A percentile compares a stretch with the other conserved stretches of the same genome.
Conservation (phyloP, 768 basidiomycete genomes). For the Pholiota microspora region DNA sequence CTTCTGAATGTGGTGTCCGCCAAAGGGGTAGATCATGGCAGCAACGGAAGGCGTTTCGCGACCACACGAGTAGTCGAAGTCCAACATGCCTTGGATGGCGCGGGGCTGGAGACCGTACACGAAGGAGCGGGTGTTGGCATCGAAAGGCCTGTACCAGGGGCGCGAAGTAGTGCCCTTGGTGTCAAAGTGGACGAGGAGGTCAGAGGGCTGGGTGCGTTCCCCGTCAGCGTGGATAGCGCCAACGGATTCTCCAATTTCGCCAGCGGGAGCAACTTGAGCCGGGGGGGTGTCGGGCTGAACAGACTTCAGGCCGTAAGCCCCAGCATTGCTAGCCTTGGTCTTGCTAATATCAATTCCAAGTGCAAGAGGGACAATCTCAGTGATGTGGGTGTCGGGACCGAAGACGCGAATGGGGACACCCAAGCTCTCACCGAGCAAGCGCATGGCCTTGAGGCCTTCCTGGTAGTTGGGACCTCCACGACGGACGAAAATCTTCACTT, state of each 20-base stretch:
- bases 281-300: slow-evolving; percentile 39
- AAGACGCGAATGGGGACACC: slow-evolving; percentile 97
- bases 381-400: slow-evolving; percentile 98
- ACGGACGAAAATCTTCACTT: slow-evolving; percentile 94
- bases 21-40: slow-evolving; percentile 99
- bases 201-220: slow-evolving; percentile 78
- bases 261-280: slow-evolving; percentile 32
- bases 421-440: slow-evolving; percentile 92
- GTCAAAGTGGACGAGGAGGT: slow-evolving; percentile 91
- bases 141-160: slow-evolving; percentile 89
- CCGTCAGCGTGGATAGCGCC: slow-evolving; percentile 78
- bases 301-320: slow-evolving; percentile 29
- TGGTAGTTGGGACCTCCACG: slow-evolving; percentile 99
- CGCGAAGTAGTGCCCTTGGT: slow-evolving; percentile 44
- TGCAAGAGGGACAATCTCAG: slow-evolving; percentile 98
- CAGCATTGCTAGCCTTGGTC: slow-evolving; percentile 33
- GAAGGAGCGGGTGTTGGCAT: slow-evolving; percentile 90
- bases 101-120: slow-evolving; percentile 99
- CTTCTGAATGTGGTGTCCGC: slow-evolving; percentile 99
- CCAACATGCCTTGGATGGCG: slow-evolving; percentile 94
- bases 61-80: slow-evolving; percentile 99
- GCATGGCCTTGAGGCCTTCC: slow-evolving; percentile 96
- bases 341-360: slow-evolving; percentile 70
- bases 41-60: slow-evolving; percentile 89
- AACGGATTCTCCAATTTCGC: slow-evolving; percentile 45